Conservation (phyloP, 1,139 yeast genomes). For the Ogataea hybrid region DNA sequence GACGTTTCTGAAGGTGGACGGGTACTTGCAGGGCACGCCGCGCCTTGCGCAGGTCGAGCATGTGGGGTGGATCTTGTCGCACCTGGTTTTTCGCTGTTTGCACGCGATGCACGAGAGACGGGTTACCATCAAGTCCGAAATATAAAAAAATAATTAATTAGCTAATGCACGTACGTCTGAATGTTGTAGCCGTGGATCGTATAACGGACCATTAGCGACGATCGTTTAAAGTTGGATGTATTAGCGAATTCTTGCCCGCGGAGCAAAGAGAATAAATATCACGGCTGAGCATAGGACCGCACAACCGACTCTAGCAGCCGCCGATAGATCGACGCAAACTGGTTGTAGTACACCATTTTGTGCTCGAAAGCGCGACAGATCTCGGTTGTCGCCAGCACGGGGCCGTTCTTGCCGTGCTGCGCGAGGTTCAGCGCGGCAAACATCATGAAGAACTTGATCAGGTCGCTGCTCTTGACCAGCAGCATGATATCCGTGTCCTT, state of each 20-base stretch:
- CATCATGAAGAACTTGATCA: constrained; percentile 11
- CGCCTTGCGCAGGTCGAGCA: too few relatives aligned
- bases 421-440: constrained; percentile 12
- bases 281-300: constrained; percentile 2
- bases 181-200: too few relatives aligned
- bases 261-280: not conserved
- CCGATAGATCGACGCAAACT: constrained; percentile 9
- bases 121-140: constrained; percentile 1
- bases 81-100: too few relatives aligned
- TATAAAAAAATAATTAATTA: not conserved
- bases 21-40: too few relatives aligned
- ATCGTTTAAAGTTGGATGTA: too few relatives aligned
- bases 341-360: constrained; percentile 5
- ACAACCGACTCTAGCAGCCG: constrained; percentile 4
- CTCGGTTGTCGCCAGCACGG: constrained; percentile 2
- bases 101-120: too few relatives aligned
- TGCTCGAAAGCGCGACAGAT: constrained; percentile 8
- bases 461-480: constrained; percentile 12
- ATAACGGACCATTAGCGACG: too few relatives aligned
- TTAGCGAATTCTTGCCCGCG: too few relatives aligned
- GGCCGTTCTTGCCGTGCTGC: constrained; percentile 2
- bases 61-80: too few relatives aligned
- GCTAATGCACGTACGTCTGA: too few relatives aligned
- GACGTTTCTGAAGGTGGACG: too few relatives aligned
- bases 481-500: constrained; percentile 2